Base-by-base conservation (phyloP, 2,329 filamentous ascomycete genomes). In the Apiospora malaysiana region DNA sequence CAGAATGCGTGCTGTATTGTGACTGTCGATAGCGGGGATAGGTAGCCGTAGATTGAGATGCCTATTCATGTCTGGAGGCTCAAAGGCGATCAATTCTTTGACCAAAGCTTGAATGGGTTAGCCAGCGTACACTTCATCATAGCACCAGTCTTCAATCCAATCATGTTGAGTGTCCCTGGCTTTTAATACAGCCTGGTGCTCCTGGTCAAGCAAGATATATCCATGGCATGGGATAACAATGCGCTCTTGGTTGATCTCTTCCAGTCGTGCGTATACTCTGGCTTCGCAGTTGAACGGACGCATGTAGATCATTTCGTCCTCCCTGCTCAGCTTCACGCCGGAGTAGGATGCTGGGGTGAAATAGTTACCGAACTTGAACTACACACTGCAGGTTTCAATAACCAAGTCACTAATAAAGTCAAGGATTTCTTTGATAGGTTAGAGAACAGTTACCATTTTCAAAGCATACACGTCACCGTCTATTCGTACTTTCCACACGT, bases 401-500 rank as follows among this genome's bases (percentile, higher is more conserved):
- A n/a, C n/a, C n/a, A n/a, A n/a, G n/a, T n/a, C n/a, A n/a, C n/a
- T n/a, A n/a, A n/a, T n/a, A n/a, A n/a, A n/a, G n/a, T n/a, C n/a
- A n/a, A n/a, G n/a, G n/a, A n/a, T n/a, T n/a, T n/a, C n/a, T n/a
- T n/a, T n/a, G n/a, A 18, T 27, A 43, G 6, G 32, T 32, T 4
- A 32, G 32, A 6, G 32, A 3, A 3, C 6, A 6, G 47, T 37
- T 70, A 70, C 72, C 47, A 73, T 71, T 43, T 72, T 73, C 68
- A 72, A 25, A 4, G 71, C 66, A 49, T 69, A 72, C 16, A 32
- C 23, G 1, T 69, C 9, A 1, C 27, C 27, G 27, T 71, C 46
- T 25, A 71, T 73, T 7, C 16, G 18, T 4, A 71, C 72, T 47
- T 73, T 71, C 72, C 72, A 73, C 1, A 72, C 69, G 46, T 70